phyloP scores from a whole-genome alignment of 139 green algal species.

The Micractinium conductrix region DNA sequence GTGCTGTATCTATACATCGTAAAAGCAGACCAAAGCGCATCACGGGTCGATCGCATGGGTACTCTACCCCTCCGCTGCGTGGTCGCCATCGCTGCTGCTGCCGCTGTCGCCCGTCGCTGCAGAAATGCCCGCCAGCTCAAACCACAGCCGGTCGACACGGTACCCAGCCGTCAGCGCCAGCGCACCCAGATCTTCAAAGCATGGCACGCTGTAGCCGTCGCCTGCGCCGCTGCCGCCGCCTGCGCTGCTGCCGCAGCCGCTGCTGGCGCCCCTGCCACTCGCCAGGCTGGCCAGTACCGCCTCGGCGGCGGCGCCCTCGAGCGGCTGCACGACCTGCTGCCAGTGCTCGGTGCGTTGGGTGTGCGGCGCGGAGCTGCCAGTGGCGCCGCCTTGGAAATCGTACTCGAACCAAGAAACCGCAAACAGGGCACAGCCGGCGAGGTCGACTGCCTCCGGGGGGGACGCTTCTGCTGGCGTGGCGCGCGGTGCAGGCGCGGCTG shows the following conservation, averaged over 20 bases:
- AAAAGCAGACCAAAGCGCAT: too few species aligned
- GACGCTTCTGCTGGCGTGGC: background rate
- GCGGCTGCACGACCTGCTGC: conserved; percentile 27
- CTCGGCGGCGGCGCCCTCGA: background rate
- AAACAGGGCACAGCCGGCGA: background rate
- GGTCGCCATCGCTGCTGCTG: too few species aligned
- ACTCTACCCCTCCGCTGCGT: too few species aligned
- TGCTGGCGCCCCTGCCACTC: background rate
- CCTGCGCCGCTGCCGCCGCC: background rate
- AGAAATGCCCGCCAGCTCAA: conserved; percentile 9
- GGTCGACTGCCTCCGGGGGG: too few species aligned
- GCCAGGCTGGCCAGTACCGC: background rate
- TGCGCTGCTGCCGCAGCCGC: background rate
- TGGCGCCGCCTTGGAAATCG: background rate
- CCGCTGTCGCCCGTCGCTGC: too few species aligned
- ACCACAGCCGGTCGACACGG: conserved; percentile 6
- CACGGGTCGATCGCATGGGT: too few species aligned
- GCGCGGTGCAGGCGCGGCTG: background rate
- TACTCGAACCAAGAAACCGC: background rate
- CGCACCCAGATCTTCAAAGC: background rate
- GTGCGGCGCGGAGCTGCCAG: background rate
- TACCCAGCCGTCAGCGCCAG: conserved; percentile 14
- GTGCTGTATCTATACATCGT: too few species aligned
- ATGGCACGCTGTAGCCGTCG: background rate
- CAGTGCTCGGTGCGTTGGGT: conserved; percentile 4